Conservation (phyloP, 495 filamentous ascomycete species). For the Penicillium longicatenatum region DNA sequence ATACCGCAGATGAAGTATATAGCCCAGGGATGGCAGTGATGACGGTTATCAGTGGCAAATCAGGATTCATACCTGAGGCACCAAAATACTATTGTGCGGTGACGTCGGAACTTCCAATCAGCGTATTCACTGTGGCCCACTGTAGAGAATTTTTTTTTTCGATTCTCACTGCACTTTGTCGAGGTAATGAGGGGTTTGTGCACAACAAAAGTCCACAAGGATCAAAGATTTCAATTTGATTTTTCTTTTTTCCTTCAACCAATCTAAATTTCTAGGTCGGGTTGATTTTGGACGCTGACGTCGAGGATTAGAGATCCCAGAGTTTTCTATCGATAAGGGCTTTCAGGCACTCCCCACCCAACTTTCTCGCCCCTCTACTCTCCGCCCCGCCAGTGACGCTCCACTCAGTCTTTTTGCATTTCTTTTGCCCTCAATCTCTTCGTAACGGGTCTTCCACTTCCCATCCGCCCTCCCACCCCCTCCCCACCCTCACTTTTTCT, state of each 20-base stretch:
- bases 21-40: background rate
- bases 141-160: slow-evolving; percentile 32
- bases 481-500: background rate
- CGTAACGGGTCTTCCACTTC: slow-evolving; percentile 19
- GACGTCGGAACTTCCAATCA: slow-evolving; percentile 41
- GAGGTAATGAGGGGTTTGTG: background rate
- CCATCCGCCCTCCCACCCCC: slow-evolving; percentile 12
- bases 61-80: slow-evolving; percentile 4
- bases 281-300: slow-evolving; percentile 3
- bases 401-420: slow-evolving; percentile 45
- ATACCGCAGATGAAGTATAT: background rate
- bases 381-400: slow-evolving; percentile 43
- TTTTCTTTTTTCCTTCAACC: slow-evolving; percentile 9
- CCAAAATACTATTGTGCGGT: slow-evolving; percentile 3
- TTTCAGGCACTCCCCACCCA: slow-evolving; percentile 34
- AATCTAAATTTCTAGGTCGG: background rate
- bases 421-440: slow-evolving; percentile 41
- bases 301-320: slow-evolving; percentile 20
- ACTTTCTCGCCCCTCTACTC: slow-evolving; percentile 39
- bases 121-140: slow-evolving; percentile 25
- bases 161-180: slow-evolving; percentile 1
- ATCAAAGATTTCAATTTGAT: background rate
- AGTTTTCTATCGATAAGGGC: slow-evolving; percentile 49
- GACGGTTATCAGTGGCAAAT: slow-evolving; percentile 8
- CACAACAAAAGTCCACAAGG: background rate